Evolutionary conservation across 2,329 filamentous ascomycete species (phyloP).

Genomic region (Alternaria burnsii): DNA sequence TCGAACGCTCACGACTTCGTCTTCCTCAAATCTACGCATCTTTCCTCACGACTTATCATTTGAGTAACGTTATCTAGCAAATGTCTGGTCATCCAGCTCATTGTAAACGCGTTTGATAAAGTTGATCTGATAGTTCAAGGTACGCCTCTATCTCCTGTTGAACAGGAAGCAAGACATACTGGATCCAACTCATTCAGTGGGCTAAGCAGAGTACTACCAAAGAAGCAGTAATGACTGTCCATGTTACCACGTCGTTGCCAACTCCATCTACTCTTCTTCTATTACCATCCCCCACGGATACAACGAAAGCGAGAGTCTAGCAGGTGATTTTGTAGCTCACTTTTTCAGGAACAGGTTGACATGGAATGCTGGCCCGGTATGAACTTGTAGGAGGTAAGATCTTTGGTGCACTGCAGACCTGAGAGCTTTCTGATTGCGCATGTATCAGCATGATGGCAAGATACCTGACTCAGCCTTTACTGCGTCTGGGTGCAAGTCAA

Average conservation of each 20-base stretch:
- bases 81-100: background rate
- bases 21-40: background rate
- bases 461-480: too few species aligned
- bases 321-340: background rate
- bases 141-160: background rate
- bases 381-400: background rate
- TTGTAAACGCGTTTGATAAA: background rate
- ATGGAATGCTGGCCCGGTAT: background rate
- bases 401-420: background rate
- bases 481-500: too few species aligned
- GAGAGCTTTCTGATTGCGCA: background rate
- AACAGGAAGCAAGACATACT: background rate
- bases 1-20: too few species aligned
- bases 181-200: background rate
- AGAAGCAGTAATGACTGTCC: background rate
- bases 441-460: background rate
- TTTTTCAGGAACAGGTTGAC: background rate
- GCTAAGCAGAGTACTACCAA: background rate
- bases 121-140: background rate
- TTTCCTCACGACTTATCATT: background rate
- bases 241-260: background rate
- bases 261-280: background rate
- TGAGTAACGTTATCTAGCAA: background rate
- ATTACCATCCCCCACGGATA: fast-evolving
- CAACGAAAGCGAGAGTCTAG: background rate